These are phyloP conservation scores for Metschnikowia peoriensis DNA, from an alignment of 805 yeast species.

Conservation along the genomic window DNA sequence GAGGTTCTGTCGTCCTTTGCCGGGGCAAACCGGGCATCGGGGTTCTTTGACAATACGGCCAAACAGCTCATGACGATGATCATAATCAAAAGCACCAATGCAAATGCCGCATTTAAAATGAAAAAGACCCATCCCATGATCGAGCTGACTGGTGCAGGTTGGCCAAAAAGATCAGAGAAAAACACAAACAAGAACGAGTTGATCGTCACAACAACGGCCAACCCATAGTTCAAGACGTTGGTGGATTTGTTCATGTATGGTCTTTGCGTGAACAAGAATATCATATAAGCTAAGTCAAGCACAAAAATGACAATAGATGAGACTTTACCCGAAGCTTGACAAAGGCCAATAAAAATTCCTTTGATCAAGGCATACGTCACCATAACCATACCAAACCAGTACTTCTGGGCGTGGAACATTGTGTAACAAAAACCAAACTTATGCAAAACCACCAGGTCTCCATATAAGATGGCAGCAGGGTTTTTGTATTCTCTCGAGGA, in stretches of 20 bases:
- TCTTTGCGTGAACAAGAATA: conserved; percentile 55
- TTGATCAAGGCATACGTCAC: conserved; percentile 62
- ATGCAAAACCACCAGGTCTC: conserved; percentile 67
- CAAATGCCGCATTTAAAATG: conserved; percentile 83
- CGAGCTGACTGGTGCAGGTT: conserved; percentile 73
- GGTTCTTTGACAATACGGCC: conserved; percentile 73
- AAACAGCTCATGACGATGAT: conserved; percentile 65
- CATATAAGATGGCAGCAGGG: conserved; percentile 85
- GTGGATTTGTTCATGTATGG: conserved; percentile 86
- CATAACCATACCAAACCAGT: conserved; percentile 78
- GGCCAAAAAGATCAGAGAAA: conserved; percentile 81
- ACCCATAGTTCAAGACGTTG: conserved; percentile 69
- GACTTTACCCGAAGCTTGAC: conserved; percentile 78
- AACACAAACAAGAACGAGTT: conserved; percentile 85
- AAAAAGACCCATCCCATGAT: conserved; percentile 93
- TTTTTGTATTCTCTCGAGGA: conserved; percentile 65
- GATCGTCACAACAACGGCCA: conserved; percentile 67
- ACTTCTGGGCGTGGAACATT: conserved; percentile 76
- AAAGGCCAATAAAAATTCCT: conserved; percentile 70
- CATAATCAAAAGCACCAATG: conserved; percentile 67
- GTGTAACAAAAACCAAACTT: conserved; percentile 88
- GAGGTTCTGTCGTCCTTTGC: conserved; percentile 92
- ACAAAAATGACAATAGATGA: conserved; percentile 77
- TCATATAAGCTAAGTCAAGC: conserved; percentile 68
- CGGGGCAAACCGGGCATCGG: conserved; percentile 84